These are phyloP conservation scores for Teunomyces cretensis DNA, from an alignment of 805 yeast genomes.

Conservation along the genomic window DNA sequence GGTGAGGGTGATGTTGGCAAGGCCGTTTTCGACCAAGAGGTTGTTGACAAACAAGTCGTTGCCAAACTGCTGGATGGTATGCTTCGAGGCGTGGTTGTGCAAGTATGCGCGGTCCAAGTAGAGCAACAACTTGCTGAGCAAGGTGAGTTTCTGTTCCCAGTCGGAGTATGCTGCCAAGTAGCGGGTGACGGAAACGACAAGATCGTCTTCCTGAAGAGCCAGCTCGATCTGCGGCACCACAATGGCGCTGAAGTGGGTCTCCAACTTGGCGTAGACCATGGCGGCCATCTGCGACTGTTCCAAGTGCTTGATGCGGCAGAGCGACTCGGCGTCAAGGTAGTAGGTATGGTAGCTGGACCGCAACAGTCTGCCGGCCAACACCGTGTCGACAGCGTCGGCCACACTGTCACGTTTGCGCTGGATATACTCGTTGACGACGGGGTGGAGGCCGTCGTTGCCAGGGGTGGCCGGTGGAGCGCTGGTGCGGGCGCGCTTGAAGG, in stretches of 20 bases:
- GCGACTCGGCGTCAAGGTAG: conserved; percentile 28
- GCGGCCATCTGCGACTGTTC: conserved; percentile 33
- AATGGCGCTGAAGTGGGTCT: conserved; percentile 10
- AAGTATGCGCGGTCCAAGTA: conserved; percentile 38
- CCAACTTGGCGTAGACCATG: conserved; percentile 18
- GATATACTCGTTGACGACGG: conserved; percentile 4
- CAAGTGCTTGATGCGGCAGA: conserved; percentile 30
- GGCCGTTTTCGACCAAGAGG: conserved; percentile 8
- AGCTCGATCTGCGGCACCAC: conserved; percentile 1
- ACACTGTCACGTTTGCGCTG: conserved; percentile 7
- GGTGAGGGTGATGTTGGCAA: conserved; percentile 4
- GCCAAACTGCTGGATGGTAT: conserved; percentile 27
- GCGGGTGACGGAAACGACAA: conserved; percentile 1
- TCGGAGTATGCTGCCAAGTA: conserved; percentile 9
- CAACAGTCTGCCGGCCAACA: conserved; percentile 17
- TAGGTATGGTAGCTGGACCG: conserved; percentile 22
- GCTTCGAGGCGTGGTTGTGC: conserved; percentile 29
- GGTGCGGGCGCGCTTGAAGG: not conserved
- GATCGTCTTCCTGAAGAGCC: conserved; percentile 3
- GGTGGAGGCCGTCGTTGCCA: not conserved
- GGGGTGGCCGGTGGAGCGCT: not conserved
- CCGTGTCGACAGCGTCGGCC: conserved; percentile 15
- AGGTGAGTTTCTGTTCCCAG: conserved; percentile 25
- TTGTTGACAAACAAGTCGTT: conserved; percentile 17
- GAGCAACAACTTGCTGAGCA: conserved; percentile 30